phyloP scores from a whole-genome alignment of 306 rosid genomes.

The Elaeagnus macrophylla region DNA sequence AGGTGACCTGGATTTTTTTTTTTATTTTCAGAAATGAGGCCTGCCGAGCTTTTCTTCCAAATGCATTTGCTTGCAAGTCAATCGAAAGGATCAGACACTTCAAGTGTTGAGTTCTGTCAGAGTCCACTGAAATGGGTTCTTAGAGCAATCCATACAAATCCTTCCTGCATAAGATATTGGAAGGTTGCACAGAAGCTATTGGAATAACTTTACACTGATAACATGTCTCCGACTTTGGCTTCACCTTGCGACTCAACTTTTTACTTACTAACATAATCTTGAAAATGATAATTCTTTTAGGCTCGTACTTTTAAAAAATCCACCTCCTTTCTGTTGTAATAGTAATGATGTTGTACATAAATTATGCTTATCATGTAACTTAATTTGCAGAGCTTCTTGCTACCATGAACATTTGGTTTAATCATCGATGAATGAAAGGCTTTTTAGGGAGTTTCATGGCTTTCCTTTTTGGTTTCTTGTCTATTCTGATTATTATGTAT shows the following conservation, averaged over 20 bases:
- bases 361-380: too few relatives aligned
- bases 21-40: constrained; percentile 51
- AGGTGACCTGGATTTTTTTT: neutral
- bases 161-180: constrained; percentile 83
- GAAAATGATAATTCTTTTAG: too few relatives aligned
- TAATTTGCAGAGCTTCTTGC: too few relatives aligned
- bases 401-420: too few relatives aligned
- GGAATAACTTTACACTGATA: constrained; percentile 19
- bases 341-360: too few relatives aligned
- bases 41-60: constrained; percentile 79
- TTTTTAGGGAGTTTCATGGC: too few relatives aligned
- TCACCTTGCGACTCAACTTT: too few relatives aligned
- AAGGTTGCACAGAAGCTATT: constrained; percentile 42
- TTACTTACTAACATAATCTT: too few relatives aligned
- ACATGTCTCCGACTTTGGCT: too few relatives aligned
- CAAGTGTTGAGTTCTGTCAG: constrained; percentile 35
- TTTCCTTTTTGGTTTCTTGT: too few relatives aligned
- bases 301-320: neutral
- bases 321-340: neutral
- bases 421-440: too few relatives aligned
- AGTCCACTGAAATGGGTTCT: constrained; percentile 70
- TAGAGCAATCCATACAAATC: constrained; percentile 71
- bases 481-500: too few relatives aligned
- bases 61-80: constrained; percentile 76
- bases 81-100: constrained; percentile 24